Evolutionary conservation across 441 rosid genomes (phyloP).

Genomic region (Pelargonium citronellum): DNA sequence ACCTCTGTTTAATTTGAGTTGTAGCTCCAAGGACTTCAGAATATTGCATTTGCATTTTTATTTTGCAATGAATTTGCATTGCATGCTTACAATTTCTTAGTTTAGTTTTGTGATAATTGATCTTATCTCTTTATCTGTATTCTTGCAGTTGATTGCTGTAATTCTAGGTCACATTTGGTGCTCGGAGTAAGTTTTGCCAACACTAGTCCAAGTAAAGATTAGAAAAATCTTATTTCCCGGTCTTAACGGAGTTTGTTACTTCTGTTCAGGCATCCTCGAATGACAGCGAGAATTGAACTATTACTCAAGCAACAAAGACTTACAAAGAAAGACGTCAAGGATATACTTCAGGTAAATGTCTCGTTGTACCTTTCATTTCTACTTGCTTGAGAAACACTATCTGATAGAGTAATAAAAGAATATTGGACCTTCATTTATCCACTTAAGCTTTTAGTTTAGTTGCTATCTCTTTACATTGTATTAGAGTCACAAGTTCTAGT

Average conservation of each 20-base stretch:
- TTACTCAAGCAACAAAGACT: conserved; percentile 87
- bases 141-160: conserved; percentile 70
- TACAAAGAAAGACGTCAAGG: conserved; percentile 59
- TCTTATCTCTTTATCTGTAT: conserved; percentile 18
- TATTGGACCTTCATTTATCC: not conserved
- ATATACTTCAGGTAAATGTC: conserved; percentile 70
- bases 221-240: not conserved
- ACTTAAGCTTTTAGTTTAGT: not conserved
- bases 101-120: not conserved
- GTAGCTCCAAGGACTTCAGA: too few species aligned
- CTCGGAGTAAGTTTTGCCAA: conserved; percentile 67
- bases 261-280: conserved; percentile 55
- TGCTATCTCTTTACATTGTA: too few species aligned
- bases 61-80: too few species aligned
- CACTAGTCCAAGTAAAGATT: not conserved
- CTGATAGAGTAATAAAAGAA: not conserved
- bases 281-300: conserved; percentile 80
- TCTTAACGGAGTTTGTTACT: not conserved
- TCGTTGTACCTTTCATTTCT: conserved; percentile 11
- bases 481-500: too few species aligned
- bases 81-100: not conserved
- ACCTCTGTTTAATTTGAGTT: too few species aligned
- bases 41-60: too few species aligned
- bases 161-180: conserved; percentile 93
- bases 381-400: not conserved